A percentile compares a stretch with the other conserved stretches of the same genome.
Conservation (phyloP, 2,329 filamentous ascomycete species). For the Trichoderma polysporum region DNA sequence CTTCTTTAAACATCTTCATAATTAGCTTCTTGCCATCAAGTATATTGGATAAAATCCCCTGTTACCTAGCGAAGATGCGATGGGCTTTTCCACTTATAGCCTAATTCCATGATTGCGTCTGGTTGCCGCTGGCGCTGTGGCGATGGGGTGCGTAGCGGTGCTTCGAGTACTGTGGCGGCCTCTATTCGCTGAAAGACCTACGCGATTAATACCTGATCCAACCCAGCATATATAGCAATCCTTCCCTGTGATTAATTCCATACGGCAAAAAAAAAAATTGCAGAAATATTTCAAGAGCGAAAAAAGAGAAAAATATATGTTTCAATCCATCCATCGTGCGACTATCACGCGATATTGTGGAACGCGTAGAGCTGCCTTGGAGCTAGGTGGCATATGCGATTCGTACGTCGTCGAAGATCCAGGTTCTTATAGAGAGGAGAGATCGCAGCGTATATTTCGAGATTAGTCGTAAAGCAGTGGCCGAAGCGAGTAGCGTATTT, state of each 20-base stretch:
- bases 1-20: neutral
- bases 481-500: neutral
- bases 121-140: neutral
- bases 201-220: neutral
- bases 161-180: neutral
- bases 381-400: neutral
- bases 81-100: neutral
- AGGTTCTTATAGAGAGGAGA: too few species aligned
- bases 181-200: neutral
- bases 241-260: neutral
- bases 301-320: too few species aligned
- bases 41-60: neutral
- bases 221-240: neutral
- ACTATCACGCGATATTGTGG: neutral
- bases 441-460: neutral
- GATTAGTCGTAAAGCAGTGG: neutral
- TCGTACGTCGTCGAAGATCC: neutral
- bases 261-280: neutral
- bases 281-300: neutral
- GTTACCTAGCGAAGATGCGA: too few species aligned
- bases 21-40: neutral
- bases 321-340: too few species aligned
- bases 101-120: neutral
- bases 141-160: neutral
- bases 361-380: too few species aligned